These are phyloP conservation scores for Scortechinia acanthostroma DNA, from an alignment of 2,329 filamentous ascomycete genomes.

Conservation along the genomic window DNA sequence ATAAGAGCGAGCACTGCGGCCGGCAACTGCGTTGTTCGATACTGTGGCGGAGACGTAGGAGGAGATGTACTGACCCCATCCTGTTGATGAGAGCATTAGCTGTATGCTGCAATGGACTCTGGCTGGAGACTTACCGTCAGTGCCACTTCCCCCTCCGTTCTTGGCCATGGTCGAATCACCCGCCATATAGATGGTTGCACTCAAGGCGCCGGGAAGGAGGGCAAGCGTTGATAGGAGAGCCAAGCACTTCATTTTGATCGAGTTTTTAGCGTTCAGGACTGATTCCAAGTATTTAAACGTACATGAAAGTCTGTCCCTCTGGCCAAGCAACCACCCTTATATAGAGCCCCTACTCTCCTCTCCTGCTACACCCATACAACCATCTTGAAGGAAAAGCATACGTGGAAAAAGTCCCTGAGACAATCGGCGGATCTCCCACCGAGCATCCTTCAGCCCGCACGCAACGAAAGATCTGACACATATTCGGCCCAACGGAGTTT, in stretches of 20 bases:
- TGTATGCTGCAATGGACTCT: conserved; percentile 4
- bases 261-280: too few species aligned
- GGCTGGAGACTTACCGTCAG: conserved; percentile 19
- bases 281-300: too few species aligned
- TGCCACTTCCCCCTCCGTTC: conserved; percentile 30
- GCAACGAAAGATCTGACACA: too few species aligned
- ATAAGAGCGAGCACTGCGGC: conserved; percentile 60
- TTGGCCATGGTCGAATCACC: conserved; percentile 57
- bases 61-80: conserved; percentile 54
- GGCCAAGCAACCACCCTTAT: too few species aligned
- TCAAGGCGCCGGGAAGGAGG: conserved; percentile 8
- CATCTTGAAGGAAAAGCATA: too few species aligned
- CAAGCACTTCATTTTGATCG: not conserved
- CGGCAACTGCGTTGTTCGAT: conserved; percentile 58
- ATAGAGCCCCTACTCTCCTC: too few species aligned
- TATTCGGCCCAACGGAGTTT: too few species aligned
- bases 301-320: too few species aligned
- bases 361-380: too few species aligned
- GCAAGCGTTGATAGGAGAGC: not conserved
- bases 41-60: conserved; percentile 27
- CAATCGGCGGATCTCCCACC: too few species aligned
- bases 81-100: conserved; percentile 23
- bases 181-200: conserved; percentile 40
- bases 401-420: too few species aligned
- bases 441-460: too few species aligned